Conservation (phyloP, 202 grass and related monocot genomes). For the Schoenoplectus tabernaemontani region DNA sequence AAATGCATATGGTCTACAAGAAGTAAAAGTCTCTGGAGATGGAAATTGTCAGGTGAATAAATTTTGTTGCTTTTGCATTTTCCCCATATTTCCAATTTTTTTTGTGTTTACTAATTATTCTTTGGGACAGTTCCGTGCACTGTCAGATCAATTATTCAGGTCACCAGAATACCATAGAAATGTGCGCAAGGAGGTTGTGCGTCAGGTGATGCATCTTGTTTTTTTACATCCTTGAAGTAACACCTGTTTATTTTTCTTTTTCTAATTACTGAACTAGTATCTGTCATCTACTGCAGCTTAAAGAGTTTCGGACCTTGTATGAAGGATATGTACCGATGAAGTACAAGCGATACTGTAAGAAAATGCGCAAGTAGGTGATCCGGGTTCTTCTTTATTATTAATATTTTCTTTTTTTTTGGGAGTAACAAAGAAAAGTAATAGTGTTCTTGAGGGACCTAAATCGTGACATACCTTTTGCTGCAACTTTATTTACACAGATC, state of each 20-base stretch:
- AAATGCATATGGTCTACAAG: constrained; percentile 77
- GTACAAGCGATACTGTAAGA: constrained; percentile 91
- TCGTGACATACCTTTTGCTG: constrained; percentile 1
- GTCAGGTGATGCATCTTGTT: constrained; percentile 45
- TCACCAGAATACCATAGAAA: constrained; percentile 87
- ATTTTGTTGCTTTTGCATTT: constrained; percentile 11
- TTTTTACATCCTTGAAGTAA: neutral
- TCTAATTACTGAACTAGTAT: constrained; percentile 12
- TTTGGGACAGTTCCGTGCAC: constrained; percentile 73
- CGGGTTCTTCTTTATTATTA: constrained; percentile 18
- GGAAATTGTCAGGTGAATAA: constrained; percentile 89
- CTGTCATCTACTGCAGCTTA: constrained; percentile 69
- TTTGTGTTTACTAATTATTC: neutral
- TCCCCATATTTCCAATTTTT: neutral
- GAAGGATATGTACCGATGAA: constrained; percentile 98
- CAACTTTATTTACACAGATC: constrained; percentile 37
- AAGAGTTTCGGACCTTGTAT: constrained; percentile 60
- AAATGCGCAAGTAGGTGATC: constrained; percentile 85
- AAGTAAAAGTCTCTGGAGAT: constrained; percentile 87
- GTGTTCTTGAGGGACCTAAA: neutral
- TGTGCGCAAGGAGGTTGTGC: constrained; percentile 93
- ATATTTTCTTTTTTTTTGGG: neutral
- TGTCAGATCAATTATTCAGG: constrained; percentile 87
- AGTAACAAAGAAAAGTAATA: neutral
- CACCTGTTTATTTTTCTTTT: constrained; percentile 16